Evolutionary conservation across 306 rosid genomes (phyloP).

Genomic region (Arachis hypogaea): DNA sequence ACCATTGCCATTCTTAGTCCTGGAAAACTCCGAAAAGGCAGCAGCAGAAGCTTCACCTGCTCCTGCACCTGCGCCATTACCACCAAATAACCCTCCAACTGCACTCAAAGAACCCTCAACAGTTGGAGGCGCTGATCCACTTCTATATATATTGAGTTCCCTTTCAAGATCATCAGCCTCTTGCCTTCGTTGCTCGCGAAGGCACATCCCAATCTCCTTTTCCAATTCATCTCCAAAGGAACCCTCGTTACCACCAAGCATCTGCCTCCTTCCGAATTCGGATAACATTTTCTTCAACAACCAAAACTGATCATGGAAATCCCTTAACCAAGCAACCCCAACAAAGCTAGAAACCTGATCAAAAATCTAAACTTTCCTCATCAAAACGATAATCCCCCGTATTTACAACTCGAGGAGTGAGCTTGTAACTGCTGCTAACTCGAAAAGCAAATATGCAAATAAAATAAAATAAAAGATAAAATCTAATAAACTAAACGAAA

Average conservation of each 20-base stretch:
- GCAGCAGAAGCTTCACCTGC: neutral
- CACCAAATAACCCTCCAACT: conserved; percentile 73
- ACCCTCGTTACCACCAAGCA: conserved; percentile 77
- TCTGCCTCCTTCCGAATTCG: conserved; percentile 79
- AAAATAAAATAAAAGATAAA: neutral
- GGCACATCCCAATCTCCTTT: conserved; percentile 83
- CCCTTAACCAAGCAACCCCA: conserved; percentile 12
- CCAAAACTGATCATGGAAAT: conserved; percentile 34
- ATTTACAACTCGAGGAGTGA: conserved; percentile 45
- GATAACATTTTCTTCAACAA: conserved; percentile 64
- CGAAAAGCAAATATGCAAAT: neutral
- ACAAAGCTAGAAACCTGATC: conserved; percentile 34
- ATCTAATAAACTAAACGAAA: conserved; percentile 20
- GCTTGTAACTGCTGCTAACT: conserved; percentile 38
- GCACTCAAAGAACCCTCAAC: conserved; percentile 87
- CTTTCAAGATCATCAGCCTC: conserved; percentile 75
- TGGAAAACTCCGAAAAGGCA: conserved; percentile 52
- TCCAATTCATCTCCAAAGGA: conserved; percentile 88
- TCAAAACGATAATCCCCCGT: conserved; percentile 39
- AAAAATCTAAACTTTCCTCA: conserved; percentile 40
- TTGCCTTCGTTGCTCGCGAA: conserved; percentile 76
- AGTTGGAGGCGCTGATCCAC: conserved; percentile 96
- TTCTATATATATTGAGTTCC: conserved; percentile 74
- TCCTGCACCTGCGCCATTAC: neutral
- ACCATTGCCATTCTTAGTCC: conserved; percentile 61